Conservation (phyloP, 1,284 basidiomycete species). For the Pyrrhoderma lamaoense region DNA sequence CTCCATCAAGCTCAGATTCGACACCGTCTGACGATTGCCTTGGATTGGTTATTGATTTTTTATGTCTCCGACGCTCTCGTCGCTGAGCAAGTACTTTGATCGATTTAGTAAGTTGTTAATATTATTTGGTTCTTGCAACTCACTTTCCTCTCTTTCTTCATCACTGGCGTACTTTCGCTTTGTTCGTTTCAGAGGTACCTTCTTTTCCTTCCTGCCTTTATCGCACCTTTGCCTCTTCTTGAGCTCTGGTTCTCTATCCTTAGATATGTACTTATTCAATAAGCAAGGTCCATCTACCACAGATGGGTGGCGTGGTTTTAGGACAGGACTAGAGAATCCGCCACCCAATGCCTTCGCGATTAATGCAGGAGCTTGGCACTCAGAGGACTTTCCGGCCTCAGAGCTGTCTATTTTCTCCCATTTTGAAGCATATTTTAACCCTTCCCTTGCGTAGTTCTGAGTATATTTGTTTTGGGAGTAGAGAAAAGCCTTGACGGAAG, state of each 20-base stretch:
- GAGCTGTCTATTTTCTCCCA: constrained; percentile 3
- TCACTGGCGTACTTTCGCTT: constrained; percentile 21
- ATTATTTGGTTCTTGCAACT: constrained; percentile 14
- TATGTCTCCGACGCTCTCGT: constrained; percentile 46
- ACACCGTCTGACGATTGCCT: constrained; percentile 10
- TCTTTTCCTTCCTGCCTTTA: background rate
- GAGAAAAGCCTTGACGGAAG: constrained; percentile 18
- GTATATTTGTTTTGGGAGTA: constrained; percentile 16
- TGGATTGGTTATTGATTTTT: constrained; percentile 43
- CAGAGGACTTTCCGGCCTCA: background rate
- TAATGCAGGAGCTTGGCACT: background rate
- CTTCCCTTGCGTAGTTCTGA: constrained; percentile 16
- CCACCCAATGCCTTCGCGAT: constrained; percentile 1
- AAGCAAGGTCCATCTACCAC: no score
- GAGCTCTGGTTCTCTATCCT: background rate
- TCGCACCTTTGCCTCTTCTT: background rate
- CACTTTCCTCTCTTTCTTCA: constrained; percentile 26
- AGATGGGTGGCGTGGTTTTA: constrained; percentile 16
- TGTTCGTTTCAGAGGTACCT: background rate
- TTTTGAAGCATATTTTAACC: constrained; percentile 5
- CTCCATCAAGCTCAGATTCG: constrained; percentile 2
- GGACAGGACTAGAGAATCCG: constrained; percentile 20
- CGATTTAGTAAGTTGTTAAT: background rate
- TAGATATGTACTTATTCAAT: no score
- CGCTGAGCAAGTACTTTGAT: constrained; percentile 46